Conservation (phyloP, 2,329 filamentous ascomycete genomes). For the Sporothrix protearum region DNA sequence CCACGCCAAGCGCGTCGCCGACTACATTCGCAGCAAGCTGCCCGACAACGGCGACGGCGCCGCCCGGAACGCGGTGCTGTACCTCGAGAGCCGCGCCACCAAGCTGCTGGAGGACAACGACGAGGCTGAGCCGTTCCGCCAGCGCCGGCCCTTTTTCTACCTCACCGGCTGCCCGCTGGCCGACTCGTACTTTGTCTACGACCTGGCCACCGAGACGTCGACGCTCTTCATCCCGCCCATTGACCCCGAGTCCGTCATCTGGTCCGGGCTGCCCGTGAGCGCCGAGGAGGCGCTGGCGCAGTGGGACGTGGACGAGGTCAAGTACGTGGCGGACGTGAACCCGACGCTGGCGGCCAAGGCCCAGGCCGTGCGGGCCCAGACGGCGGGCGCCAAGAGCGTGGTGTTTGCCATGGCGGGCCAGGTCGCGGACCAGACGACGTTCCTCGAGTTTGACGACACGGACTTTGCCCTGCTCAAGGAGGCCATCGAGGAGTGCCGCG, state of each 20-base stretch:
- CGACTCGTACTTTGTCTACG: slow-evolving; percentile 77
- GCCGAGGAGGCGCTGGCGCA: slow-evolving; percentile 67
- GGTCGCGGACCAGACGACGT: slow-evolving; percentile 67
- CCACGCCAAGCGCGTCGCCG: slow-evolving; percentile 79
- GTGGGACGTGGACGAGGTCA: slow-evolving; percentile 80
- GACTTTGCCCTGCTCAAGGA: slow-evolving; percentile 55
- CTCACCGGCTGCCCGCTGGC: slow-evolving; percentile 78
- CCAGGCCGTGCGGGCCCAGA: slow-evolving; percentile 38
- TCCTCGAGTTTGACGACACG: slow-evolving; percentile 65
- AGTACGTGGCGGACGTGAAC: slow-evolving; percentile 70
- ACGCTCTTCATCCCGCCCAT: slow-evolving; percentile 89
- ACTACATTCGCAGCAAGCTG: slow-evolving; percentile 66
- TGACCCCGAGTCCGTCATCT: slow-evolving; percentile 85
- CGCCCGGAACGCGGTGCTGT: slow-evolving; percentile 65
- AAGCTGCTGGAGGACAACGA: slow-evolving; percentile 88
- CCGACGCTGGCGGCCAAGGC: slow-evolving; percentile 57
- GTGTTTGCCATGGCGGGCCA: slow-evolving; percentile 76
- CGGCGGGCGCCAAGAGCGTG: slow-evolving; percentile 34
- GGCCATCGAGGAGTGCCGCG: slow-evolving; percentile 65
- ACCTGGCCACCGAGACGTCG: slow-evolving; percentile 67
- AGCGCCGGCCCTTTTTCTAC: slow-evolving; percentile 93
- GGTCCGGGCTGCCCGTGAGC: slow-evolving; percentile 82
- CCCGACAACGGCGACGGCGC: slow-evolving; percentile 45
- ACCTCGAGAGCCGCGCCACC: slow-evolving; percentile 80
- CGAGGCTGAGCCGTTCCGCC: slow-evolving; percentile 74